Base-by-base conservation (phyloP, 495 filamentous ascomycete species). In the Annulohypoxylon nitens region DNA sequence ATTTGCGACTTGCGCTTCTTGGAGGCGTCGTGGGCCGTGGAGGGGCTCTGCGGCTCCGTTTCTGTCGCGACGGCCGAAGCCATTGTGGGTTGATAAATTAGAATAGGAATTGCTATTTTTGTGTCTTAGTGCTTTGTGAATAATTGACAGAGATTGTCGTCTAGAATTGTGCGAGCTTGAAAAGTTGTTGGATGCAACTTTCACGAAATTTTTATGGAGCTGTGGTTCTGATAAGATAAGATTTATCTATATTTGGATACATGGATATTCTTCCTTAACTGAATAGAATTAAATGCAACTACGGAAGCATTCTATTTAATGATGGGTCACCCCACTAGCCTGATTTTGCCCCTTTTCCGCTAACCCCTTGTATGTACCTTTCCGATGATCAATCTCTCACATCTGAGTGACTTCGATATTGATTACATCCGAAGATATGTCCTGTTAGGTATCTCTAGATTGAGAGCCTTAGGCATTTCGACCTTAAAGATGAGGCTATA, bases 1-100 rank as follows among this genome's bases (percentile, higher is more conserved):
- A 86, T 79, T 54, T 88, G 82, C 73, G 92, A 90, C 75, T 93
- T 92, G 83, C 95, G 94, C 80, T 93, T 94, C 43, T 84, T 83
- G 64, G 85, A 82, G 33, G 72, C 69, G 5, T 72, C 11, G 23
- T 33, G 16, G 25, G 16, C 43, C n/a, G 9, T 39, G 26, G 50
- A 47, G 14, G 48, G 41, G 47, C 60, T 43, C 30, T 37, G 54
- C 30, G 16, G 69, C 5, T 48, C 59, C 5, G 67, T 37, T 25
- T 72, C 69, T 33, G 67, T 63, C 43, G 51, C 41, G 4, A 58
- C 47, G 9, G 14, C 36, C 26, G 60, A 45, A 0, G 75, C 70
- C 67, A 75, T 77, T 25, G 26, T 55, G 4, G 43, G n/a, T 45
- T 18, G 12, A 30, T 8, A 11, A 6, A 5, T 20, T 45, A n/a